Conservation (phyloP, 345 rosid species). For the Arabidopsis suecica region DNA sequence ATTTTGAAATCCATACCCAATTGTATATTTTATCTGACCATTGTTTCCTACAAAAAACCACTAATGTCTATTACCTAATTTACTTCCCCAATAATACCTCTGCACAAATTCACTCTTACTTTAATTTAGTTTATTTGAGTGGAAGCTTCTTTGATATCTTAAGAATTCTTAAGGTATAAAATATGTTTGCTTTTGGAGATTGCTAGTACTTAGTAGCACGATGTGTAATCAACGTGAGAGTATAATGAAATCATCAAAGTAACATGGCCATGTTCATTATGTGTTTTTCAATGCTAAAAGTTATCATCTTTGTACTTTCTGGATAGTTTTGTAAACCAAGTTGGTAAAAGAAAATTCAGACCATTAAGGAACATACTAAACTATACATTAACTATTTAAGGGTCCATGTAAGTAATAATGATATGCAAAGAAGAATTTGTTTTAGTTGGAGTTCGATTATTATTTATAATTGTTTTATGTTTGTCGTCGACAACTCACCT, state of each 20-base stretch:
- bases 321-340: conserved; percentile 34
- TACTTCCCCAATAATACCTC: no score
- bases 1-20: no score
- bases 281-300: conserved; percentile 37
- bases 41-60: no score
- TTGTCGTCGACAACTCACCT: background rate
- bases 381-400: conserved; percentile 17
- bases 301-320: conserved; percentile 40
- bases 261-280: conserved; percentile 46
- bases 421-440: conserved; percentile 15
- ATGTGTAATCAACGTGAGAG: conserved; percentile 44
- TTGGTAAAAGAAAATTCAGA: conserved; percentile 33
- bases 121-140: conserved; percentile 37
- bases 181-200: conserved; percentile 40
- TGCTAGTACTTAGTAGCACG: conserved; percentile 47
- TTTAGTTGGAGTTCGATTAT: conserved; percentile 8
- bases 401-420: conserved; percentile 35
- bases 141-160: conserved; percentile 40
- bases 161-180: conserved; percentile 7
- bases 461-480: background rate
- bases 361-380: conserved; percentile 34
- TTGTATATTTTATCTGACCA: no score
- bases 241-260: conserved; percentile 42
- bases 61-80: no score
- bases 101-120: no score